A percentile compares a stretch with the other conserved stretches of the same genome.
Conservation (phyloP, 768 basidiomycete species). For the Leccinum boreale region DNA sequence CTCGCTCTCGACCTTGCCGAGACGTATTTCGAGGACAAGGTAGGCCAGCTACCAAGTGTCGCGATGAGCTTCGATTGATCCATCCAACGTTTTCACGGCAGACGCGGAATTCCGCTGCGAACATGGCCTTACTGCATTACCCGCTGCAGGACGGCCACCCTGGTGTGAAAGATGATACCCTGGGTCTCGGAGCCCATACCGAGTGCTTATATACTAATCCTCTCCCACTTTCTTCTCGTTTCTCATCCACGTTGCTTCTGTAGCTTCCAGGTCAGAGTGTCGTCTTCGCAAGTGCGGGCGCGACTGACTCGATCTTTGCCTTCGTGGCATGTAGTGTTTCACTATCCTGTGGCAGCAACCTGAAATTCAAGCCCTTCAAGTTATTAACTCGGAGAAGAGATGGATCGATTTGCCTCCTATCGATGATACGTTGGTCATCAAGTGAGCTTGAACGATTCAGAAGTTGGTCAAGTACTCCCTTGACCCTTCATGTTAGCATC, state of each 20-base stretch:
- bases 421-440: conserved; percentile 80
- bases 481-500: conserved; percentile 47
- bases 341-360: conserved; percentile 85
- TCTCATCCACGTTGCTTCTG: neutral
- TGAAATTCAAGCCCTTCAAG: conserved; percentile 71
- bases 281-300: neutral
- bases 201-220: conserved; percentile 39
- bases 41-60: conserved; percentile 9
- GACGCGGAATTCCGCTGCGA: conserved; percentile 60
- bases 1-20: conserved; percentile 61
- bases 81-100: conserved; percentile 16
- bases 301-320: neutral
- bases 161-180: conserved; percentile 52
- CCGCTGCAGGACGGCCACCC: conserved; percentile 60
- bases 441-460: conserved; percentile 42
- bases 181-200: conserved; percentile 84
- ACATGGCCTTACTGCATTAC: conserved; percentile 70
- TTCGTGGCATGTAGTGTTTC: conserved; percentile 58
- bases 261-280: conserved; percentile 41
- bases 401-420: conserved; percentile 85
- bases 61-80: neutral
- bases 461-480: neutral
- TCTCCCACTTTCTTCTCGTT: neutral
- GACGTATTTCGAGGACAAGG: conserved; percentile 67
- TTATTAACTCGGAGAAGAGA: conserved; percentile 67